These are phyloP conservation scores for Arctium minus DNA, from an alignment of 129 eudicot genomes.

Conservation along the genomic window DNA sequence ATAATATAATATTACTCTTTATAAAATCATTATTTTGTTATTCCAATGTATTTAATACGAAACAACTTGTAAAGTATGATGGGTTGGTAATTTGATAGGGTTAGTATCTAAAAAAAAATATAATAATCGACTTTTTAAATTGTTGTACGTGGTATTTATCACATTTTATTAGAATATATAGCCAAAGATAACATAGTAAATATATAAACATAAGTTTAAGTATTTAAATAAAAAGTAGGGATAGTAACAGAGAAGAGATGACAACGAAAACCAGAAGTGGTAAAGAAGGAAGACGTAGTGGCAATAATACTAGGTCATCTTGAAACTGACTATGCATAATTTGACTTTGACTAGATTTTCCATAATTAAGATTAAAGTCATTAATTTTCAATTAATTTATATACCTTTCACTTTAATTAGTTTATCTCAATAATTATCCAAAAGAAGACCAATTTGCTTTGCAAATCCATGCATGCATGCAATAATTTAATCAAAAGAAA, in stretches of 20 bases:
- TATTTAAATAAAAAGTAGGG: too few species aligned
- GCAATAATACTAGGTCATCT: neutral
- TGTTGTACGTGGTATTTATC: too few species aligned
- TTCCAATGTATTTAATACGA: neutral
- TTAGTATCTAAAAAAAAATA: too few species aligned
- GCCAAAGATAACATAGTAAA: too few species aligned
- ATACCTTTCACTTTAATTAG: conserved; percentile 8
- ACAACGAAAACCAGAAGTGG: too few species aligned
- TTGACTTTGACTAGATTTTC: conserved; percentile 16
- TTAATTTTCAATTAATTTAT: neutral
- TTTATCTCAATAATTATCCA: conserved; percentile 1
- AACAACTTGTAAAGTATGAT: neutral
- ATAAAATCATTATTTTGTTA: neutral
- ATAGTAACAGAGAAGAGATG: too few species aligned
- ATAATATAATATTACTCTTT: too few species aligned
- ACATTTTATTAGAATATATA: too few species aligned
- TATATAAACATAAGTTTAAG: too few species aligned
- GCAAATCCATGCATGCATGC: conserved; percentile 25
- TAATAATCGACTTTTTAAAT: too few species aligned
- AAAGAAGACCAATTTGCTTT: conserved; percentile 18
- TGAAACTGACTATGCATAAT: neutral
- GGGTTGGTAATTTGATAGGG: neutral
- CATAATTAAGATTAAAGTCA: conserved; percentile 7
- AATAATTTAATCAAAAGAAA: neutral
- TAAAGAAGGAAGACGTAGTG: too few species aligned